Base-by-base conservation (phyloP, 2,329 filamentous ascomycete species). In the Xylariaceae sp. region DNA sequence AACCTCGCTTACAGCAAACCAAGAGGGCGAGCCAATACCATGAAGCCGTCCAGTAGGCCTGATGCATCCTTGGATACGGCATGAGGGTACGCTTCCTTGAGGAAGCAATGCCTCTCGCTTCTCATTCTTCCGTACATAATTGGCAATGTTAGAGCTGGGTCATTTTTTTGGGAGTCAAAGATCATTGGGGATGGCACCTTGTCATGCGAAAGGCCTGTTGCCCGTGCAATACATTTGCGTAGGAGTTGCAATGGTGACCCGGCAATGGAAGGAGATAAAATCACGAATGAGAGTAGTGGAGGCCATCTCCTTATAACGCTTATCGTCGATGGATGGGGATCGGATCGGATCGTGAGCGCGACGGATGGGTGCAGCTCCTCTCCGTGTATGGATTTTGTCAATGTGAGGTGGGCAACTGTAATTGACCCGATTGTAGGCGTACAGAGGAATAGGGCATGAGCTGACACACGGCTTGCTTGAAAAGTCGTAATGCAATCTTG, bases 101-200 rank as follows among this genome's bases (percentile, higher is more conserved):
- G 22, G 18, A 40, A 19, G 19, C 37, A 41, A 33, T 39, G 29
- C 44, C 28, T 42, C 26, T n/a, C n/a, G n/a, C n/a, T 29, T 17
- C 16, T 32, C 42, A 50, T 54, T 52, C 47, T 54, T 48, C 46
- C 47, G 54, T 56, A 58, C 54, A 56, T 57, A 56, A 28, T 54
- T 56, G 48, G 46, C 43, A 46, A 43, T 41, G 36, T 34, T 41
- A 28, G 41, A 44, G 28, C 40, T 34, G 38, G 35, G 44, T 44
- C 33, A 44, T 26, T 43, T 43, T 47, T 38, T 18, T 44, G 38
- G 30, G 4, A 17, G 30, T 7, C 30, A 17, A 32, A 13, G 30
- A 13, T 26, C 22, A 11, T 6, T 26, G 22, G 22, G 6, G n/a
- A n/a, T n/a, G n/a, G n/a, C n/a, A n/a, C n/a, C n/a, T n/a, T 26